Percentiles rank a stretch among this genome's conserved stretches.
phyloP scores from a whole-genome alignment of 176 grass and related monocot genomes.

The Puya raimondii region DNA sequence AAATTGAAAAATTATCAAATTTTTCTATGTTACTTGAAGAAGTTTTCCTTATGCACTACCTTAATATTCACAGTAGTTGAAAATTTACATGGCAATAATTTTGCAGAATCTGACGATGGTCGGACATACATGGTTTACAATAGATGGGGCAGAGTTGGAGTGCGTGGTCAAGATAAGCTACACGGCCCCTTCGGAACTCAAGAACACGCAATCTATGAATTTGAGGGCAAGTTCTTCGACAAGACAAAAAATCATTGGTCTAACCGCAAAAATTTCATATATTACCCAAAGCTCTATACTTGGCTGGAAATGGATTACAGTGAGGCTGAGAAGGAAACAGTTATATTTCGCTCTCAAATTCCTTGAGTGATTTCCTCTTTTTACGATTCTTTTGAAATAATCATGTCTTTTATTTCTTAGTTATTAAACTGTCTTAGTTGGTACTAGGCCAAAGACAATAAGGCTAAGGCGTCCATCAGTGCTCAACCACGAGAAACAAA shows the following conservation, averaged over 20 bases:
- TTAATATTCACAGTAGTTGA: neutral
- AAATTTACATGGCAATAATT: too few species aligned
- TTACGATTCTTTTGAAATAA: constrained; percentile 15
- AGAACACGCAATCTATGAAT: constrained; percentile 50
- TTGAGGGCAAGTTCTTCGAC: constrained; percentile 55
- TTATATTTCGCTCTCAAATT: constrained; percentile 33
- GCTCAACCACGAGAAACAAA: constrained; percentile 60
- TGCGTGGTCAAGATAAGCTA: constrained; percentile 65
- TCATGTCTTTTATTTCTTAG: constrained; percentile 12
- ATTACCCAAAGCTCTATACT: constrained; percentile 45
- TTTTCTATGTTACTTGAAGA: too few species aligned
- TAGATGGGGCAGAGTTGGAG: constrained; percentile 95
- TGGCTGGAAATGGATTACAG: constrained; percentile 96
- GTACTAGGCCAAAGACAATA: constrained; percentile 23
- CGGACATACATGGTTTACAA: constrained; percentile 76
- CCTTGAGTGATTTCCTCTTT: constrained; percentile 4
- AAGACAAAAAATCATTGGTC: constrained; percentile 82
- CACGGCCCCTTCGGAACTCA: constrained; percentile 49
- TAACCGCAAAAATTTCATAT: constrained; percentile 50
- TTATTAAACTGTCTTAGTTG: constrained; percentile 18
- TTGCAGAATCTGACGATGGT: constrained; percentile 77
- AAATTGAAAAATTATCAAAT: too few species aligned
- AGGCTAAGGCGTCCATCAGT: constrained; percentile 23
- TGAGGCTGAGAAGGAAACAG: constrained; percentile 50
- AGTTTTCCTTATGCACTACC: too few species aligned